phyloP scores from a whole-genome alignment of 495 filamentous ascomycete genomes.

The Hyaloscypha variabilis region DNA sequence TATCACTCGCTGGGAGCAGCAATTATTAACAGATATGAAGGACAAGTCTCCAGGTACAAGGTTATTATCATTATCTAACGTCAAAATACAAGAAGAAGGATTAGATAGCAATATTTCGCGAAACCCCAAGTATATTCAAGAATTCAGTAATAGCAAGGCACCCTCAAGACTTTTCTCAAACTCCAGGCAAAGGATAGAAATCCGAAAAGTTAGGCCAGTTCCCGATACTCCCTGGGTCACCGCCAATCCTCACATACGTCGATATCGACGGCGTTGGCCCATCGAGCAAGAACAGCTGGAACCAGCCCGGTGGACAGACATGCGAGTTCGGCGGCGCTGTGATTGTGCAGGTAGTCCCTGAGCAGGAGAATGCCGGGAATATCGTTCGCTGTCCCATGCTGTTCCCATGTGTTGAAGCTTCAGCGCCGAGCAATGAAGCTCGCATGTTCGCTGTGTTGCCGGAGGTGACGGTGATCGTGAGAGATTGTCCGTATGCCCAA shows the following conservation, averaged over 20 bases:
- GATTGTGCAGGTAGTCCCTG: constrained; percentile 45
- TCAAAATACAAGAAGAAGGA: no score
- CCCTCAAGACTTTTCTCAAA: no score
- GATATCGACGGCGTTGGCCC: constrained; percentile 56
- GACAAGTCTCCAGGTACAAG: no score
- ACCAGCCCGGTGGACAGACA: constrained; percentile 63
- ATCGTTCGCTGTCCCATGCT: constrained; percentile 64
- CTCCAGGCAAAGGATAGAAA: no score
- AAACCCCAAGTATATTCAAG: no score
- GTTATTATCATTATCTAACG: no score
- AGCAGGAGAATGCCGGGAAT: constrained; percentile 54
- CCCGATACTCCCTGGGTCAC: background rate
- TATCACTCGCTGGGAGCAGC: no score
- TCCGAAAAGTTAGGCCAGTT: no score
- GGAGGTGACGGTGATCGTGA: constrained; percentile 46
- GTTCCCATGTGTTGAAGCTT: constrained; percentile 65
- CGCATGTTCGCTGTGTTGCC: constrained; percentile 41
- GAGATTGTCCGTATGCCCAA: constrained; percentile 52
- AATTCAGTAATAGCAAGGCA: no score
- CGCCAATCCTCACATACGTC: constrained; percentile 61
- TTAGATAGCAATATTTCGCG: no score
- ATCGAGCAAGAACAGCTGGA: constrained; percentile 61
- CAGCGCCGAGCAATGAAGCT: constrained; percentile 58
- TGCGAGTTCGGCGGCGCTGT: constrained; percentile 56
- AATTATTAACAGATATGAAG: no score